These are phyloP conservation scores for Tardiomyces digboiensis DNA, from an alignment of 1,139 yeast genomes.

Conservation along the genomic window DNA sequence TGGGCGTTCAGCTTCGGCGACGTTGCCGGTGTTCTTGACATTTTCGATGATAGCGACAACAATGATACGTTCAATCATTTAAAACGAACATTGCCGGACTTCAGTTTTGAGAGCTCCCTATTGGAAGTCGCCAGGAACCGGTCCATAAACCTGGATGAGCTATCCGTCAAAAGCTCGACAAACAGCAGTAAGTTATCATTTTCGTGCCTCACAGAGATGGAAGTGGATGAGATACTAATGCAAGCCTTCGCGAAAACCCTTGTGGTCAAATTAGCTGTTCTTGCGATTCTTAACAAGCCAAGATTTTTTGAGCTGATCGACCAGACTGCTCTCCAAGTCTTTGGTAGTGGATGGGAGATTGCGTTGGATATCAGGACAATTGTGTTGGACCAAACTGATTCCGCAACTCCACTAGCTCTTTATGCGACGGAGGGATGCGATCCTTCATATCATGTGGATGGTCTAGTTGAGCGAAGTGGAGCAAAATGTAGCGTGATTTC, in stretches of 20 bases:
- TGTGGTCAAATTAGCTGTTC: background rate
- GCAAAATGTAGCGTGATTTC: slow-evolving; percentile 40
- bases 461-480: slow-evolving; percentile 29
- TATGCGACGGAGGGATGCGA: slow-evolving; percentile 59
- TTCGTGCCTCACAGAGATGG: too few species aligned
- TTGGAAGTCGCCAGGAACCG: background rate
- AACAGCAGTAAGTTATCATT: too few species aligned
- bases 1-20: slow-evolving; percentile 12
- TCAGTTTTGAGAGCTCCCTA: background rate
- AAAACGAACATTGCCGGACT: background rate
- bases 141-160: background rate
- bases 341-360: background rate
- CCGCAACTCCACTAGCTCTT: slow-evolving; percentile 37
- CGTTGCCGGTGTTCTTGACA: background rate
- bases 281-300: slow-evolving; percentile 1
- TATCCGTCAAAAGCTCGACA: too few species aligned
- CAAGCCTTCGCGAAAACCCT: background rate
- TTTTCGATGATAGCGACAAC: background rate
- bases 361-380: slow-evolving; percentile 8
- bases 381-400: slow-evolving; percentile 11
- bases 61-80: background rate
- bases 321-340: background rate
- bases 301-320: slow-evolving; percentile 2
- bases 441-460: slow-evolving; percentile 47
- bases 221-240: background rate